These are phyloP conservation scores for Carallia brachiata DNA, from an alignment of 345 rosid species.

Conservation along the genomic window DNA sequence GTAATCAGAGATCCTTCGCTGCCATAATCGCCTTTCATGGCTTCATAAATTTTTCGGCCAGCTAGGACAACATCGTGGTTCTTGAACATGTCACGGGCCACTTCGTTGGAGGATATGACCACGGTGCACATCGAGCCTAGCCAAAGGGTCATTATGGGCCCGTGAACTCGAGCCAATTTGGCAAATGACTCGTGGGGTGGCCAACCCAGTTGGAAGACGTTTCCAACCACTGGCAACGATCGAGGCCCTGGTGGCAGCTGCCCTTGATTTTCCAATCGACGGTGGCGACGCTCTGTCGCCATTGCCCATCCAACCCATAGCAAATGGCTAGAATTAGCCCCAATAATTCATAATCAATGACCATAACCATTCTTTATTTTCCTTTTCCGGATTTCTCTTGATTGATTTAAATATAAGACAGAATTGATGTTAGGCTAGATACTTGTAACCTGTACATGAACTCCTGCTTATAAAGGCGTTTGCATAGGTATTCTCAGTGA, in stretches of 20 bases:
- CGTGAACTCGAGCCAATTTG: slow-evolving; percentile 43
- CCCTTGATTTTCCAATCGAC: slow-evolving; percentile 20
- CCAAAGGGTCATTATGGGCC: slow-evolving; percentile 75
- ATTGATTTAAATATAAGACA: not conserved
- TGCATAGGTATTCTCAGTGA: too few species aligned
- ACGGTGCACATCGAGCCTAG: slow-evolving; percentile 71
- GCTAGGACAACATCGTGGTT: slow-evolving; percentile 67
- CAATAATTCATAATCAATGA: slow-evolving; percentile 36
- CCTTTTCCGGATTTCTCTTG: not conserved
- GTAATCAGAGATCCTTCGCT: slow-evolving; percentile 67
- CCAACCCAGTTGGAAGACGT: slow-evolving; percentile 55
- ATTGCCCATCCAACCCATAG: slow-evolving; percentile 41
- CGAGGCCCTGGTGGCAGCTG: slow-evolving; percentile 70
- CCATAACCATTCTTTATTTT: not conserved
- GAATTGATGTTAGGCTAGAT: too few species aligned
- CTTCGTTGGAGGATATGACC: slow-evolving; percentile 62
- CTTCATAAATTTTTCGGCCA: slow-evolving; percentile 74
- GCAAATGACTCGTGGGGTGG: slow-evolving; percentile 56
- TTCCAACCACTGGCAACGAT: slow-evolving; percentile 64
- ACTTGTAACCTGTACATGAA: too few species aligned
- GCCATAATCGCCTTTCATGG: slow-evolving; percentile 60
- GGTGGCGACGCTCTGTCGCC: slow-evolving; percentile 36
- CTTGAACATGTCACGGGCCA: slow-evolving; percentile 74
- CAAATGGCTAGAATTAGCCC: slow-evolving; percentile 36
- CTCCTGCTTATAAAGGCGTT: too few species aligned